Evolutionary conservation across 2,329 filamentous ascomycete genomes (phyloP).

Genomic region (Claviceps quebecensis): DNA sequence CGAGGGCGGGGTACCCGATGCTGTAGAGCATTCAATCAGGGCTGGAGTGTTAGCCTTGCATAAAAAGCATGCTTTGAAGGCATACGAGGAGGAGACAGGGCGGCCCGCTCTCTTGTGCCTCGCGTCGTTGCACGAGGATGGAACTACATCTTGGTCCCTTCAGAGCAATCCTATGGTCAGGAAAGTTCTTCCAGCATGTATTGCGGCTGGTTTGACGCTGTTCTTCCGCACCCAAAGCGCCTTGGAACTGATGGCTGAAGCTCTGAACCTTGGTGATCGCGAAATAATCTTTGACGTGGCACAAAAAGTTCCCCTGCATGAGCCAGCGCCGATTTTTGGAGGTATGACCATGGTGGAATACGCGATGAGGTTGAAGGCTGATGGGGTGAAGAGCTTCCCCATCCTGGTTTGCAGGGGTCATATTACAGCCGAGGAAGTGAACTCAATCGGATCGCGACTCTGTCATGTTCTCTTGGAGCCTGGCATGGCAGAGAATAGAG

Average conservation of each 20-base stretch:
- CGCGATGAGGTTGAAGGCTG: neutral
- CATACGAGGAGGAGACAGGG: constrained; percentile 4
- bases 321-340: neutral
- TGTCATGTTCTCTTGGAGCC: neutral
- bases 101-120: constrained; percentile 1
- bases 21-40: neutral
- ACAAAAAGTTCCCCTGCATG: neutral
- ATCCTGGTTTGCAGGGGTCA: neutral
- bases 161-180: neutral
- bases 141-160: neutral
- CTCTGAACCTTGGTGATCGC: neutral
- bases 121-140: neutral
- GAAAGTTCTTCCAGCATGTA: neutral
- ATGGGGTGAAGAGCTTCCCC: neutral
- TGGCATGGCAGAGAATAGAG: too few relatives aligned
- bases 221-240: neutral
- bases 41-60: neutral
- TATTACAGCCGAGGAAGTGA: neutral
- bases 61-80: neutral
- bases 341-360: neutral
- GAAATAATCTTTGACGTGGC: neutral
- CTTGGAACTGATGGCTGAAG: neutral
- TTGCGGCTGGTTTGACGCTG: neutral
- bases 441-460: neutral
- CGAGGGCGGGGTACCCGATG: neutral